These are phyloP conservation scores for Pseudonitzschia multiseries DNA, from an alignment of 108 stramenopile genomes.

Conservation along the genomic window DNA sequence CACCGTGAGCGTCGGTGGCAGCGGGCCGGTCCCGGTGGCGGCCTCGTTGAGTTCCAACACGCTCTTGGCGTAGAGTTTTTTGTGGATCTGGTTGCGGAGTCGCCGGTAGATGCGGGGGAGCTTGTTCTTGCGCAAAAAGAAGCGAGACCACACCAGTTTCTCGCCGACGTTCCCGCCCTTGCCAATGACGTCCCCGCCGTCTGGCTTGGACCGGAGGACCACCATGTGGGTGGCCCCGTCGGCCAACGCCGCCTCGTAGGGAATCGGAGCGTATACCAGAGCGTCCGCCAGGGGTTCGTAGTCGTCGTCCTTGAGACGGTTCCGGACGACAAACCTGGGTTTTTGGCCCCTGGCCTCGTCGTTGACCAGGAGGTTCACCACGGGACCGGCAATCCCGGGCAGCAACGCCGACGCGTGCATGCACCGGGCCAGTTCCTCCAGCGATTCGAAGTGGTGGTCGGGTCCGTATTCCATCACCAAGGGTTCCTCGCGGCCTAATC, in stretches of 20 bases:
- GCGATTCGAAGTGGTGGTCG: constrained; percentile 67
- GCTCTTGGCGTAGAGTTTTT: constrained; percentile 82
- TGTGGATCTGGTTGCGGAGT: constrained; percentile 68
- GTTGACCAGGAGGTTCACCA: constrained; percentile 56
- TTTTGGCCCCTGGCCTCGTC: constrained; percentile 19
- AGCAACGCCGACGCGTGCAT: constrained; percentile 93
- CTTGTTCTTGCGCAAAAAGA: constrained; percentile 82
- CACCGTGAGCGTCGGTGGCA: constrained; percentile 53
- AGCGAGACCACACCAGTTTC: constrained; percentile 75
- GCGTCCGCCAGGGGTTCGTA: constrained; percentile 91
- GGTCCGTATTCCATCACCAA: constrained; percentile 71
- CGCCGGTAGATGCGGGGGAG: constrained; percentile 64
- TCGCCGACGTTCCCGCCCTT: constrained; percentile 77
- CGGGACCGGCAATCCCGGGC: constrained; percentile 93
- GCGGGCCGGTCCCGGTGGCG: constrained; percentile 18
- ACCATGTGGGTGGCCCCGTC: constrained; percentile 92
- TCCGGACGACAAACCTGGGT: constrained; percentile 54
- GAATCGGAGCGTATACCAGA: constrained; percentile 88
- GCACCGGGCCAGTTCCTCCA: constrained; percentile 77
- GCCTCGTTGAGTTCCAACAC: constrained; percentile 81
- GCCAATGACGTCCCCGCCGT: constrained; percentile 88
- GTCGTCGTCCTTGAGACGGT: constrained; percentile 46
- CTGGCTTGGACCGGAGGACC: constrained; percentile 86
- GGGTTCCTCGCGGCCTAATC: constrained; percentile 61
- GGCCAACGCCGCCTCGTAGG: constrained; percentile 72